Conservation (phyloP, 805 yeast species). For the Ogataea ganodermae region DNA sequence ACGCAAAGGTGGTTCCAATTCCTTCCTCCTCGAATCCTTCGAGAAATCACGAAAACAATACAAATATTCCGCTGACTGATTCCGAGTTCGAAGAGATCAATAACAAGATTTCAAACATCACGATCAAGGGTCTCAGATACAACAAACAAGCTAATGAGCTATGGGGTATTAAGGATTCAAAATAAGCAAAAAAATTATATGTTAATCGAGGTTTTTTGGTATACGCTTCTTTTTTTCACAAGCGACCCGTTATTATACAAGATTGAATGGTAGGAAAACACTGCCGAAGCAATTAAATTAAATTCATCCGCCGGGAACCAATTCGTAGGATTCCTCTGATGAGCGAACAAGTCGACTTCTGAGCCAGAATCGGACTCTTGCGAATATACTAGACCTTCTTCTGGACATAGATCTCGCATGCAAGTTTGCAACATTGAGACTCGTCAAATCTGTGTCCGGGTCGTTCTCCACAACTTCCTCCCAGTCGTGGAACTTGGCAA, state of each 20-base stretch:
- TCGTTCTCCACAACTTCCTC: constrained; percentile 12
- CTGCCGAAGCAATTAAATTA: too few species aligned
- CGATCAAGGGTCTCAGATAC: constrained; percentile 49
- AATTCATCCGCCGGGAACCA: neutral
- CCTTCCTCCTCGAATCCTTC: constrained; percentile 69
- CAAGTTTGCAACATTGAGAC: neutral
- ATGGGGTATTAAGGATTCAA: constrained; percentile 1
- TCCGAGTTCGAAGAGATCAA: constrained; percentile 58
- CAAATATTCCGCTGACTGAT: constrained; percentile 49
- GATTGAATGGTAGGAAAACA: too few species aligned
- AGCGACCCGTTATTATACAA: neutral
- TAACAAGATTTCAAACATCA: constrained; percentile 42
- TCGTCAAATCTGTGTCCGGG: constrained; percentile 16
- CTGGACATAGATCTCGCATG: neutral
- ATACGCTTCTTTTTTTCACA: too few species aligned
- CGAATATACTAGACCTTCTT: neutral
- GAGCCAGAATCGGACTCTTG: neutral
- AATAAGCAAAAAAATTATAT: neutral
- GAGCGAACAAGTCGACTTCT: neutral
- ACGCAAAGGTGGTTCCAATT: constrained; percentile 69
- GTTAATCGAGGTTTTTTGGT: neutral
- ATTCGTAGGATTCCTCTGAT: neutral
- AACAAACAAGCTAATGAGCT: constrained; percentile 13
- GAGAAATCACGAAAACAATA: constrained; percentile 64
- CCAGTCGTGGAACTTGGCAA: neutral